phyloP scores from a whole-genome alignment of 768 basidiomycete genomes.

The Boletus subcaerulescens region DNA sequence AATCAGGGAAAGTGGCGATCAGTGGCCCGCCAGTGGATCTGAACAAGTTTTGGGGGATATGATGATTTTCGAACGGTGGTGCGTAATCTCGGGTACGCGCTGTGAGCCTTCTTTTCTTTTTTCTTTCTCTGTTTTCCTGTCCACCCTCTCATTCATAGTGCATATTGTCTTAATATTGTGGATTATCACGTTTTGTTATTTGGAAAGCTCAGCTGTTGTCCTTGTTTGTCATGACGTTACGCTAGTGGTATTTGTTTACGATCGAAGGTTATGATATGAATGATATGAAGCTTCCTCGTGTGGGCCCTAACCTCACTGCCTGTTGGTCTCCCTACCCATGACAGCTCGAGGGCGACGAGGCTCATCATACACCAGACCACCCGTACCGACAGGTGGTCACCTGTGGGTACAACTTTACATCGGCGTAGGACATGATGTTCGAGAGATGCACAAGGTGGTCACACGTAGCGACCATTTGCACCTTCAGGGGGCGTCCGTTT shows the following conservation, averaged over 20 bases:
- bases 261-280: neutral
- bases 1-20: slow-evolving; percentile 51
- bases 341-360: no score
- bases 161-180: neutral
- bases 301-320: no score
- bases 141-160: neutral
- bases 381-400: no score
- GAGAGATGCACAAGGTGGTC: no score
- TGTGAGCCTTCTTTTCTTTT: neutral
- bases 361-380: no score
- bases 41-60: slow-evolving; percentile 24
- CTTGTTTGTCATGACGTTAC: slow-evolving; percentile 3
- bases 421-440: no score
- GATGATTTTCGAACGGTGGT: neutral
- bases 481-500: no score
- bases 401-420: no score
- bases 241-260: neutral
- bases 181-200: no score
- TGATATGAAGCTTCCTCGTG: no score
- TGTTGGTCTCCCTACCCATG: no score
- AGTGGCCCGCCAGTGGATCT: slow-evolving; percentile 24
- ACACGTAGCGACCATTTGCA: no score
- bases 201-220: neutral
- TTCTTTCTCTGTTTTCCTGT: neutral
- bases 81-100: neutral